These are phyloP conservation scores for Moelleriella libera DNA, from an alignment of 2,329 filamentous ascomycete genomes.

Conservation along the genomic window DNA sequence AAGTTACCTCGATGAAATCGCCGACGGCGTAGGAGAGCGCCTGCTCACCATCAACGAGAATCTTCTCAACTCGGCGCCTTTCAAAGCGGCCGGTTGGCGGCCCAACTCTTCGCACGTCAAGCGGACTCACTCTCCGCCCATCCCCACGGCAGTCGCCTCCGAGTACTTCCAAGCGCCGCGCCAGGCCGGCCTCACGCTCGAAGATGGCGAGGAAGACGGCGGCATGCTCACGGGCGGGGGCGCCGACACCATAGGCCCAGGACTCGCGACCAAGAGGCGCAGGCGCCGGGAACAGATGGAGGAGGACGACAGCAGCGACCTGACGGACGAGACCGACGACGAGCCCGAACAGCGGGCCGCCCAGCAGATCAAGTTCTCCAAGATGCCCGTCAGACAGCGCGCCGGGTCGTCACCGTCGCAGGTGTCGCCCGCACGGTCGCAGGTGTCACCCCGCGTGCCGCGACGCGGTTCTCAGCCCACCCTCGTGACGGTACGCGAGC, in stretches of 20 bases:
- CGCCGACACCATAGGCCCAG: constrained; percentile 54
- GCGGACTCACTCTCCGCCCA: constrained; percentile 73
- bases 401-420: constrained; percentile 81
- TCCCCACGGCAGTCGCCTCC: constrained; percentile 67
- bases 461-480: constrained; percentile 59
- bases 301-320: constrained; percentile 73
- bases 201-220: constrained; percentile 59
- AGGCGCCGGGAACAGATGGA: constrained; percentile 60
- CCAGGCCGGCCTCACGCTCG: constrained; percentile 46
- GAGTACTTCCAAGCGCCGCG: constrained; percentile 71
- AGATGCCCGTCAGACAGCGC: constrained; percentile 79
- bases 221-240: constrained; percentile 56
- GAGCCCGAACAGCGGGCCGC: constrained; percentile 62
- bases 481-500: constrained; percentile 54
- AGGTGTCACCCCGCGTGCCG: constrained; percentile 31
- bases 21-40: constrained; percentile 73
- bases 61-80: constrained; percentile 66
- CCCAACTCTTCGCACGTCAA: constrained; percentile 62
- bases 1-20: constrained; percentile 65
- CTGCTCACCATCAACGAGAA: constrained; percentile 69
- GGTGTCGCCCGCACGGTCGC: constrained; percentile 45
- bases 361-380: constrained; percentile 89
- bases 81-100: constrained; percentile 72
- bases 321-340: constrained; percentile 75
- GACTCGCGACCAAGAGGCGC: constrained; percentile 52